These are phyloP conservation scores for Fusarium redolens DNA, from an alignment of 2,329 filamentous ascomycete genomes.

Conservation along the genomic window DNA sequence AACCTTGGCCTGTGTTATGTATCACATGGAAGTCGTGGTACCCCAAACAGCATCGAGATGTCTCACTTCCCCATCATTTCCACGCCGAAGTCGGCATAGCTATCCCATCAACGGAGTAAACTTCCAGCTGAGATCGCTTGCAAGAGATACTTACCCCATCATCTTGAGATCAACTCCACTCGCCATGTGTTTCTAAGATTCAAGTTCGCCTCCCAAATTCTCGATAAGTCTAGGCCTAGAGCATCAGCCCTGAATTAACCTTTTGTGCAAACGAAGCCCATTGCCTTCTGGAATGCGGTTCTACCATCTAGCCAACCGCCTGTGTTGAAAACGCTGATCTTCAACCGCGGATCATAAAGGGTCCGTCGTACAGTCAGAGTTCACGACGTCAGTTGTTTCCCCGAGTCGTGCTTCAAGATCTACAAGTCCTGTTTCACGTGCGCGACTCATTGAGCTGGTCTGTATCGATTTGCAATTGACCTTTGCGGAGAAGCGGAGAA, in stretches of 20 bases:
- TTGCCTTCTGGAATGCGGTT: slow-evolving; percentile 30
- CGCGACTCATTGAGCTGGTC: slow-evolving; percentile 7
- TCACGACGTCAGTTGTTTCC: slow-evolving; percentile 24
- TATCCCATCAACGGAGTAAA: not conserved
- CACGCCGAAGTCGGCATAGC: slow-evolving; percentile 21
- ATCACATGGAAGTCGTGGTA: slow-evolving; percentile 10
- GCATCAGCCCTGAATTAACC: slow-evolving; percentile 12
- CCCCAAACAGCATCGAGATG: slow-evolving; percentile 21
- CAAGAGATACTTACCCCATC: not conserved
- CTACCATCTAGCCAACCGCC: slow-evolving; percentile 11
- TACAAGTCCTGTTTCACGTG: slow-evolving; percentile 13
- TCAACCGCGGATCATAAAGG: slow-evolving; percentile 13
- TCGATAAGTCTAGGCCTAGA: not conserved
- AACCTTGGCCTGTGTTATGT: slow-evolving; percentile 15
- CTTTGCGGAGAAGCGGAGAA: not conserved
- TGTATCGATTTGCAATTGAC: not conserved
- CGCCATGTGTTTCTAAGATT: slow-evolving; percentile 32
- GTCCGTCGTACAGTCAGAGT: slow-evolving; percentile 8
- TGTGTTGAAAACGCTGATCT: slow-evolving; percentile 17
- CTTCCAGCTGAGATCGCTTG: not conserved
- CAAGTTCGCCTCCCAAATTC: slow-evolving; percentile 10
- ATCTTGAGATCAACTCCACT: slow-evolving; percentile 25
- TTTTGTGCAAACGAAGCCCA: not conserved
- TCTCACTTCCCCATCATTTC: slow-evolving; percentile 26
- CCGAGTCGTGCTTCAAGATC: slow-evolving; percentile 27